Percentiles rank a stretch among this genome's conserved stretches.
Evolutionary conservation across 257 asterid genomes (phyloP).

Genomic region (Solanum habrochaites): DNA sequence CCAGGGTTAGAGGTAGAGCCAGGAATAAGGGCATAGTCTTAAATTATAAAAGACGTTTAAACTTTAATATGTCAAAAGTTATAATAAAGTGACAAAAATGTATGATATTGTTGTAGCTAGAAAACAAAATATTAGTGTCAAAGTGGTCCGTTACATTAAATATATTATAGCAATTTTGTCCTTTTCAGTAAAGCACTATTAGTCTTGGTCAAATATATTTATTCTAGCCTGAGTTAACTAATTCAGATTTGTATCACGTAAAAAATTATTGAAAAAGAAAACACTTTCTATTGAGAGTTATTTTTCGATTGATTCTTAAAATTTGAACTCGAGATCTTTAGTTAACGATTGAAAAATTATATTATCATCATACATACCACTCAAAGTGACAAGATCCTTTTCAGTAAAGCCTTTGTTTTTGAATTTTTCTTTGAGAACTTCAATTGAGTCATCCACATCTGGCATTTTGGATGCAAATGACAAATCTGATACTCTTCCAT

Average conservation of each 20-base stretch:
- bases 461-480: conserved; percentile 28
- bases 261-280: not conserved
- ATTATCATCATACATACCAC: conserved; percentile 5
- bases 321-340: not conserved
- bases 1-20: too few relatives aligned
- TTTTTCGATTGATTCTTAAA: not conserved
- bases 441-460: conserved; percentile 24
- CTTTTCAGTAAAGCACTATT: not conserved
- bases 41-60: too few relatives aligned
- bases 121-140: not conserved
- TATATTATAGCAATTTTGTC: not conserved
- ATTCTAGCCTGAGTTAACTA: too few relatives aligned
- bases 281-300: not conserved
- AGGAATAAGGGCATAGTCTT: too few relatives aligned
- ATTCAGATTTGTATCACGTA: not conserved
- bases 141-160: not conserved
- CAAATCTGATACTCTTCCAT: conserved; percentile 19
- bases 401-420: conserved; percentile 16
- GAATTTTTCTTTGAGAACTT: conserved; percentile 25
- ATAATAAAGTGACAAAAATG: not conserved
- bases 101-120: not conserved
- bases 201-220: too few relatives aligned
- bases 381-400: conserved; percentile 30
- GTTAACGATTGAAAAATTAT: not conserved
- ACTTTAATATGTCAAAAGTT: not conserved